Evolutionary conservation across 345 rosid species (phyloP), one percentile per base, ranked within the genome.

Genomic region (Eucalyptus pumila): DNA sequence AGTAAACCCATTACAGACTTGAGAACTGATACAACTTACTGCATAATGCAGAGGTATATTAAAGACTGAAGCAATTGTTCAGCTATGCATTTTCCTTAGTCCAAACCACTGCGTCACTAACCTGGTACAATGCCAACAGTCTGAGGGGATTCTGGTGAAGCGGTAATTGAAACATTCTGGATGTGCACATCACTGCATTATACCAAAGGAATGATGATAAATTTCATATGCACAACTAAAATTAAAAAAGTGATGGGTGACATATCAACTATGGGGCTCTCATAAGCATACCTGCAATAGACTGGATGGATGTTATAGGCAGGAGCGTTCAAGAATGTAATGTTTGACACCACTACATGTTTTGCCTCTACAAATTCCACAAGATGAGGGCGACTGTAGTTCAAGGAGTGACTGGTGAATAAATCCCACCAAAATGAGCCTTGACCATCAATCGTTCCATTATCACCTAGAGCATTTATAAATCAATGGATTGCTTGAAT

Each of bases 371-470:
- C 88, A 76, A 98, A 94, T 91, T 98, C 99, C 17, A 98, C 94
- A 3, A 98, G 95, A 91, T 96, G 97, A 72, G 99, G 99, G 80
- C 99, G 96, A 89, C 95, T 98, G 88, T 95, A 93, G 91, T 98
- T 98, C 90, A 98, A 92, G 34, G 96, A 89, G 87, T 92, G 95
- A 11, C 94, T 91, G 80, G 88, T 89, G 87, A 93, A 95, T 97
- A 94, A 95, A 52, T 96, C 93, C 99, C 99, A 98, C 99, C 99
- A 98, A 37, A 93, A 92, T 2, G 94, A 94, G 89, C 99, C 99
- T 87, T 98, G 99, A 30, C 99, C 99, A 50, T 98, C 99, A 26
- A 96, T 94, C 30, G 98, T 95, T 86, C 99, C 99, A 80, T 98
- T 95, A 87, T 98, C 96, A 86, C 99, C 99, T 98, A 87, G 65